A percentile compares a stretch with the other conserved stretches of the same genome.
phyloP scores from a whole-genome alignment of 2,329 filamentous ascomycete genomes.

The Fusarium proliferatum region DNA sequence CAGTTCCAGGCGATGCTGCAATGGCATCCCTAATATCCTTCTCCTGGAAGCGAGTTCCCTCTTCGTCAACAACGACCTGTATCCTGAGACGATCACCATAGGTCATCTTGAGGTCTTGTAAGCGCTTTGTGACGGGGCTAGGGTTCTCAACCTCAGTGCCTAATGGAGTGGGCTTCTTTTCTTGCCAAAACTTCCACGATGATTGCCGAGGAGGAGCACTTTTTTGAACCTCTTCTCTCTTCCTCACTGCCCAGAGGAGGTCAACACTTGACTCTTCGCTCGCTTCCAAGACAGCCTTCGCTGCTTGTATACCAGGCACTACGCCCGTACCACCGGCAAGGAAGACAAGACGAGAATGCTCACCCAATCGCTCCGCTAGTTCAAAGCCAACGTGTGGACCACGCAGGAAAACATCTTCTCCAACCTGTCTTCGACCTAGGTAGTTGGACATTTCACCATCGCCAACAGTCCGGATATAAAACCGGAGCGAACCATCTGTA shows the following conservation, averaged over 20 bases:
- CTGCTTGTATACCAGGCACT: slow-evolving; percentile 87
- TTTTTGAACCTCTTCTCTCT: slow-evolving; percentile 64
- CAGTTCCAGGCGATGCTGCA: neutral
- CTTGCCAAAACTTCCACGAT: slow-evolving; percentile 43
- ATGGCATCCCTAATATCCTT: slow-evolving; percentile 57
- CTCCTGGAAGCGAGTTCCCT: slow-evolving; percentile 73
- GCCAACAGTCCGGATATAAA: slow-evolving; percentile 82
- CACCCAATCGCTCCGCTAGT: slow-evolving; percentile 50
- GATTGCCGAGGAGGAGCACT: slow-evolving; percentile 22
- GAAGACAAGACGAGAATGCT: slow-evolving; percentile 71
- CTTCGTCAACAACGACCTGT: slow-evolving; percentile 85
- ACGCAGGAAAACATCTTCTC: slow-evolving; percentile 77
- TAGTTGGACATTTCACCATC: slow-evolving; percentile 90
- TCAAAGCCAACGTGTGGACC: slow-evolving; percentile 80
- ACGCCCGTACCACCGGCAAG: slow-evolving; percentile 94
- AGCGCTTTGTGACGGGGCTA: slow-evolving; percentile 68
- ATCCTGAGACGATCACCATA: slow-evolving; percentile 70
- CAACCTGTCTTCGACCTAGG: slow-evolving; percentile 71
- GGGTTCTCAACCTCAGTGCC: slow-evolving; percentile 39
- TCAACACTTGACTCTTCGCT: slow-evolving; percentile 59
- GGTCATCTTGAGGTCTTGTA: slow-evolving; percentile 69
- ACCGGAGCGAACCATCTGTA: slow-evolving; percentile 64
- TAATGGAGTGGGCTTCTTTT: slow-evolving; percentile 35
- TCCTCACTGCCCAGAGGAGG: slow-evolving; percentile 83
- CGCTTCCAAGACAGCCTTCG: slow-evolving; percentile 67